Conservation (phyloP, 768 basidiomycete genomes). For the Phanerochaete sordida region DNA sequence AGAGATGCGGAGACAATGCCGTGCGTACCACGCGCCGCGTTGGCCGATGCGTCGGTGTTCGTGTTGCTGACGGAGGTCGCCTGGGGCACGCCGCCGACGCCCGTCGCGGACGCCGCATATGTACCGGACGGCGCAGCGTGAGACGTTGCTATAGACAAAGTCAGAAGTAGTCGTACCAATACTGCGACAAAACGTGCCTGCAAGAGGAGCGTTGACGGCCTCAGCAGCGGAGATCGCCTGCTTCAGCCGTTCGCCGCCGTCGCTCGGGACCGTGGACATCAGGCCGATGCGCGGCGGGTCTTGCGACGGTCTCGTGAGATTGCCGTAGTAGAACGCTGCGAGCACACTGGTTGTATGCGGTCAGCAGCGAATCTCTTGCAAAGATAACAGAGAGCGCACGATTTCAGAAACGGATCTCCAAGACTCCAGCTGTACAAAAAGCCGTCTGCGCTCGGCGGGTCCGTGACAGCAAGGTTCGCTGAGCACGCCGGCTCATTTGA, state of each 20-base stretch:
- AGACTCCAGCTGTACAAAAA: slow-evolving; percentile 77
- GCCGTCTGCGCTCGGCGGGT: slow-evolving; percentile 50
- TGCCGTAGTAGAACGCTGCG: slow-evolving; percentile 69
- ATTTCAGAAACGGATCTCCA: slow-evolving; percentile 72
- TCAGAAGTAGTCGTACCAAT: not conserved
- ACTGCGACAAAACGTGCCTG: slow-evolving; percentile 18
- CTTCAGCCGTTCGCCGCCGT: slow-evolving; percentile 41
- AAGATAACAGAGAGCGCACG: slow-evolving; percentile 40
- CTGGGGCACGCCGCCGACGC: slow-evolving; percentile 18
- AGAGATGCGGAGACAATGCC: not conserved
- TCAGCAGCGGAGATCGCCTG: slow-evolving; percentile 31
- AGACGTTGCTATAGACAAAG: slow-evolving; percentile 33
- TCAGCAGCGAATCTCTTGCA: not conserved
- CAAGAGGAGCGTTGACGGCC: slow-evolving; percentile 27
- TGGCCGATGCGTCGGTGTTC: not conserved
- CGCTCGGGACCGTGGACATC: slow-evolving; percentile 61
- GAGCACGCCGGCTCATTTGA: slow-evolving; percentile 39
- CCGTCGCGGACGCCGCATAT: slow-evolving; percentile 15
- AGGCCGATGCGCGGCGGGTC: slow-evolving; percentile 71
- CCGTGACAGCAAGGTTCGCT: slow-evolving; percentile 58
- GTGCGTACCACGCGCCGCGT: not conserved
- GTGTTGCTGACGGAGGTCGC: slow-evolving; percentile 9
- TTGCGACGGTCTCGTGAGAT: slow-evolving; percentile 60
- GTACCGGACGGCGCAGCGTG: slow-evolving; percentile 39
- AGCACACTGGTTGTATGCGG: slow-evolving; percentile 40